Evolutionary conservation across 139 green algal species (phyloP), one percentile per base, ranked within the genome.

Genomic region (Coccomyxa sp.): DNA sequence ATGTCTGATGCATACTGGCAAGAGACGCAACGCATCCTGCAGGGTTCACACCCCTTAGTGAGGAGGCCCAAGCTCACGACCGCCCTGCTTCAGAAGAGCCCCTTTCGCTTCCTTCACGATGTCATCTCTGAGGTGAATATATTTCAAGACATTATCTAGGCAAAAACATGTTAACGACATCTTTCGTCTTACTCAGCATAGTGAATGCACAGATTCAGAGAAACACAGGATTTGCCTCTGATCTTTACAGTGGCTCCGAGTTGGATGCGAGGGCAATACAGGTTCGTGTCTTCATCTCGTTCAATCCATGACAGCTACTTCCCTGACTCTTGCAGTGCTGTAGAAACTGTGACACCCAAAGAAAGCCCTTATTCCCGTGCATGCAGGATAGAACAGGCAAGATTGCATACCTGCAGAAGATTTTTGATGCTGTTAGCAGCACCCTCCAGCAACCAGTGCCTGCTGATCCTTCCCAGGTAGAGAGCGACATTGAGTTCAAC

Each of bases 21-120:
- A 23, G n/a, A 74, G 16, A 96, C 91, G 1, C 85, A 93, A 51
- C 67, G 86, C 21, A 18, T 89, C 9, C 80, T 96, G 58, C 93
- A 96, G 80, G 86, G 82, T 16, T 85, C 90, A 10, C 79, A 83
- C 32, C 90, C 92, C 13, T 75, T 95, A 0, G 87, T 94, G 25
- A 83, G 87, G 1, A 91, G 91, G 80, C 94, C 94, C 0, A 93
- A 93, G 79, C 87, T 97, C 1, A 92, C 90, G 45, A 90, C 94
- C 59, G 91, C 91, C 79, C 83, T 95, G 66, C 89, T 97, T 0
- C 86, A 85, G 28, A 94, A 95, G 77, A 92, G 93, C 0, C 94
- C 94, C 14, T 97, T 97, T 63, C 86, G 93, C 58, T 96, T 95
- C 85, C 87, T 96, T n/a, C 94, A 97, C 66, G 94, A 97, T 86